These are phyloP conservation scores for Candida pseudocylindracea DNA, from an alignment of 1,139 yeast species.

Conservation along the genomic window DNA sequence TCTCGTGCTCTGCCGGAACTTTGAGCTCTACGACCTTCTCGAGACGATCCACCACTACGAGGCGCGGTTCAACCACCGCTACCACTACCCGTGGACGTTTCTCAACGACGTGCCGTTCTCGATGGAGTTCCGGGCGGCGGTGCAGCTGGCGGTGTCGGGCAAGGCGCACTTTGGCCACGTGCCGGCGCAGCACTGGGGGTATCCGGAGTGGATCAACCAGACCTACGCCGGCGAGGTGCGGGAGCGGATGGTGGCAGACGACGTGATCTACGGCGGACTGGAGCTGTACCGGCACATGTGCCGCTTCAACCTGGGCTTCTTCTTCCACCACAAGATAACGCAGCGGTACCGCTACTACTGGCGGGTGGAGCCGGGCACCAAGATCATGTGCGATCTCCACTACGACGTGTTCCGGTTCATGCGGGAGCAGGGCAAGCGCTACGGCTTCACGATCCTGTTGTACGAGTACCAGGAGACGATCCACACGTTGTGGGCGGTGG, in stretches of 20 bases:
- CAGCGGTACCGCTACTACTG: constrained; percentile 40
- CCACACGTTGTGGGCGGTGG: constrained; percentile 25
- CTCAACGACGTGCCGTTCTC: constrained; percentile 41
- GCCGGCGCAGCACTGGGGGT: constrained; percentile 47
- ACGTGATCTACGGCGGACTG: constrained; percentile 37
- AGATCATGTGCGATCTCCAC: constrained; percentile 37
- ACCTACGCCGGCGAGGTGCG: constrained; percentile 27
- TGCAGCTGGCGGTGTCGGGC: constrained; percentile 26
- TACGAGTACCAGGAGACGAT: constrained; percentile 37
- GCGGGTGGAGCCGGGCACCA: constrained; percentile 53
- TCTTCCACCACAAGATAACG: constrained; percentile 30
- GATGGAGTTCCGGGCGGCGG: constrained; percentile 28
- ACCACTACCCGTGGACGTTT: constrained; percentile 40
- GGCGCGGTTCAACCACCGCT: constrained; percentile 46
- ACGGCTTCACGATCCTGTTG: constrained; percentile 48
- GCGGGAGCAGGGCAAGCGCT: constrained; percentile 32
- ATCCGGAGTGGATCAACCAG: constrained; percentile 49
- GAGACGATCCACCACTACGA: constrained; percentile 46
- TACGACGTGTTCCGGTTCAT: constrained; percentile 44
- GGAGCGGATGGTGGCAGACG: constrained; percentile 19
- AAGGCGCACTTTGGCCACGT: constrained; percentile 37
- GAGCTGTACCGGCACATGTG: constrained; percentile 64
- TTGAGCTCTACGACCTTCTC: constrained; percentile 40
- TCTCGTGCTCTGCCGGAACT: constrained; percentile 50
- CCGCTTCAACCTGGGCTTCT: constrained; percentile 47